Percentiles rank a stretch among this genome's conserved stretches.
Conservation (phyloP, 2,329 filamentous ascomycete genomes). For the Microsporum audouinii region DNA sequence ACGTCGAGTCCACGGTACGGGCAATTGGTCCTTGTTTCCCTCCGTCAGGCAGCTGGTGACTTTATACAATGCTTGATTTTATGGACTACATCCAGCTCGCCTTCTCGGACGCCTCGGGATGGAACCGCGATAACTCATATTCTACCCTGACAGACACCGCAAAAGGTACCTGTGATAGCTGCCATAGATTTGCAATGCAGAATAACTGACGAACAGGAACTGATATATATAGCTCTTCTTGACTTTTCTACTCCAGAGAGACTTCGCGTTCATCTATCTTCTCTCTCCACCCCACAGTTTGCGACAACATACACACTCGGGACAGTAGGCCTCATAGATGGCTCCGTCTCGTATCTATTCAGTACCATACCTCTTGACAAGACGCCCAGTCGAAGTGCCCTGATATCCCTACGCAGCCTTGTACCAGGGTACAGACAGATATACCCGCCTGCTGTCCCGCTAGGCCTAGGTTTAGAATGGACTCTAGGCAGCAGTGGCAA, state of each 20-base stretch:
- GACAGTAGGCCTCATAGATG: conserved; percentile 81
- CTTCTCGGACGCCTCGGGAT: conserved; percentile 75
- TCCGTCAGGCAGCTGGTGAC: conserved; percentile 7
- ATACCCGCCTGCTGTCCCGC: conserved; percentile 32
- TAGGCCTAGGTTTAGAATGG: conserved; percentile 12
- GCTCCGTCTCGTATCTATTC: conserved; percentile 94
- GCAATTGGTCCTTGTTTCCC: neutral
- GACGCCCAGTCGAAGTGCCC: conserved; percentile 55
- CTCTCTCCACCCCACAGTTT: conserved; percentile 83
- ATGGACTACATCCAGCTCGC: conserved; percentile 94
- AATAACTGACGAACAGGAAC: neutral
- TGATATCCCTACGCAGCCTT: conserved; percentile 64
- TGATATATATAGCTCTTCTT: conserved; percentile 53
- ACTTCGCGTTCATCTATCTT: conserved; percentile 75
- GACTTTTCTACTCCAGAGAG: conserved; percentile 80
- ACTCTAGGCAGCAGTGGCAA: neutral
- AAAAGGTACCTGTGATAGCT: conserved; percentile 47
- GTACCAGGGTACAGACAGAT: conserved; percentile 75
- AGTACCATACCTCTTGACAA: conserved; percentile 67
- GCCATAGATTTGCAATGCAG: neutral
- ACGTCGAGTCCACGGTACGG: neutral
- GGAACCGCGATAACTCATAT: conserved; percentile 89
- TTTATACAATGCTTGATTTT: conserved; percentile 69
- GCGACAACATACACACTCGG: conserved; percentile 88
- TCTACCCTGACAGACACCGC: conserved; percentile 72